Evolutionary conservation across 2,329 filamentous ascomycete species (phyloP).

Genomic region (Elsinoe australis): DNA sequence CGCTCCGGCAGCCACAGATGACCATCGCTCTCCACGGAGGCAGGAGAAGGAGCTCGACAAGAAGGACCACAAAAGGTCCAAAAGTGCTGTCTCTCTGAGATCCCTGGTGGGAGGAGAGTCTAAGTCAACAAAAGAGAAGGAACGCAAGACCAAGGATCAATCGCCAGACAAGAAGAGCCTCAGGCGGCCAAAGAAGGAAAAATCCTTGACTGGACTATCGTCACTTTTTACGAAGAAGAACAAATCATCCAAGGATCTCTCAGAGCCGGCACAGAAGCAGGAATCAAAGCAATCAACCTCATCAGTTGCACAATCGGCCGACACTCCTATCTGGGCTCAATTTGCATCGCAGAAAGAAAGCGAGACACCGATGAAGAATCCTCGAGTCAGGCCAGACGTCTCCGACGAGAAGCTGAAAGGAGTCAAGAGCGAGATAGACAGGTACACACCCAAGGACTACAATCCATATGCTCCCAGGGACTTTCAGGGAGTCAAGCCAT

Average conservation of each 20-base stretch:
- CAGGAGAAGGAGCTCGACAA: slow-evolving; percentile 15
- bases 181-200: slow-evolving; percentile 54
- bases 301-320: slow-evolving; percentile 38
- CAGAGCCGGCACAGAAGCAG: slow-evolving; percentile 60
- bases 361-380: slow-evolving; percentile 17
- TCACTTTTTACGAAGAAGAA: slow-evolving; percentile 67
- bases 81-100: slow-evolving; percentile 47
- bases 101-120: slow-evolving; percentile 43
- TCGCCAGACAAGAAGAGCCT: slow-evolving; percentile 33
- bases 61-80: slow-evolving; percentile 44
- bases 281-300: slow-evolving; percentile 35
- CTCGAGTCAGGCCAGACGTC: slow-evolving; percentile 24
- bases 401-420: slow-evolving; percentile 39
- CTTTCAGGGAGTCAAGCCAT: slow-evolving; percentile 47
- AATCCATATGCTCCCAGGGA: slow-evolving; percentile 55
- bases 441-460: slow-evolving; percentile 54
- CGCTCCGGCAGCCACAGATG: slow-evolving; percentile 21
- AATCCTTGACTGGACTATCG: slow-evolving; percentile 75
- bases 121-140: slow-evolving; percentile 15
- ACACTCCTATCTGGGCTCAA: slow-evolving; percentile 73
- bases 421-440: slow-evolving; percentile 34
- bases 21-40: slow-evolving; percentile 23
- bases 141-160: slow-evolving; percentile 24
- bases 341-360: slow-evolving; percentile 44
- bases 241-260: slow-evolving; percentile 54